Evolutionary conservation across 345 rosid species (phyloP), one percentile per base, ranked within the genome.

Genomic region (Carallia pectinifolia): DNA sequence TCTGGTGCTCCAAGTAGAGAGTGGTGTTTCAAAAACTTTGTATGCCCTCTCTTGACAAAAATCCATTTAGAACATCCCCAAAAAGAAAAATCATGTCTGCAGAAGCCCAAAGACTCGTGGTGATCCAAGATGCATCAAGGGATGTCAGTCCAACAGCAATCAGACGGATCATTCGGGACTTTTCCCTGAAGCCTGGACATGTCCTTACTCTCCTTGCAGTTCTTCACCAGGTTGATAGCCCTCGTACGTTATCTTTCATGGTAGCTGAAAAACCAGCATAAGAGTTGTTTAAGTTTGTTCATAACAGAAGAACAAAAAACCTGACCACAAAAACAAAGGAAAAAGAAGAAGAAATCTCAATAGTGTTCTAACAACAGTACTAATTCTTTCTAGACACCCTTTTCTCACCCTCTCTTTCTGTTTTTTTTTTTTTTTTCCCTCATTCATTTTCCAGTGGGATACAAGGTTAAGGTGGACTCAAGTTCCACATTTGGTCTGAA

Each of bases 151-250:
- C 69, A 48, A 76, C 77, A 31, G 76, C 83, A 56, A 61, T 81
- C 56, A 18, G 30, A 62, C 65, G 70, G 65, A 74, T 79, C 53
- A 65, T 77, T 47, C 53, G 67, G 5, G 75, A 72, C 76, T 79
- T 81, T 53, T 71, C 78, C 37, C 83, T 81, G 67, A 77, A 86
- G 76, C 76, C 85, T 17, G 81, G 86, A 34, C 85, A 84, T 67
- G 78, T 70, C 47, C 73, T 86, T 30, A 59, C 72, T 47, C 72
- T 86, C 27, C 61, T 81, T 1, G 84, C 78, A 58, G 75, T 83
- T 70, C 79, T 88, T 71, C 89, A 79, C 78, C 90, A 83, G 85
- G 77, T 86, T 85, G 79, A 65, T 83, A 88, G 73, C 70, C 93
- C 90, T 70, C 83, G 85, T 81, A 85, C 61, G 88, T 85, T 86